Evolutionary conservation across 1,139 yeast species (phyloP).

Genomic region (Zygoascus hellenicus): DNA sequence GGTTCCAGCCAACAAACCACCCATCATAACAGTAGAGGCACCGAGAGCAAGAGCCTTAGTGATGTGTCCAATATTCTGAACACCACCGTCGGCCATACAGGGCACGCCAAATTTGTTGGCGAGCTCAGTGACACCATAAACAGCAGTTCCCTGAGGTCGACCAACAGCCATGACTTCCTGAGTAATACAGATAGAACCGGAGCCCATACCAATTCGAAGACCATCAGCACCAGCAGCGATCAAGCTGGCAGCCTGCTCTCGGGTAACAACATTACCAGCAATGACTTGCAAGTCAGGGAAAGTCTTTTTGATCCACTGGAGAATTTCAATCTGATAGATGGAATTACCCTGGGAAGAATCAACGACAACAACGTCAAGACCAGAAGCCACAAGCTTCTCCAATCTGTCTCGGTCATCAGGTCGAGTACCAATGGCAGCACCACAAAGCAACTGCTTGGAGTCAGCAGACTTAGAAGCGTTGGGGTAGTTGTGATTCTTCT

Average conservation of each 20-base stretch:
- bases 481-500: conserved; percentile 92
- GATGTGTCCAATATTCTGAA: conserved; percentile 97
- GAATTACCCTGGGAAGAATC: conserved; percentile 99
- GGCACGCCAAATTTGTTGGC: conserved; percentile 90
- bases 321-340: conserved; percentile 86
- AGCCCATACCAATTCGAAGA: conserved; percentile 99
- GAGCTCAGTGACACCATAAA: conserved; percentile 78
- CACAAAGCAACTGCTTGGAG: conserved; percentile 94
- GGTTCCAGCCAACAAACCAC: conserved; percentile 98
- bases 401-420: conserved; percentile 85
- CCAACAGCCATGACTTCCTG: conserved; percentile 99
- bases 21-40: conserved; percentile 99
- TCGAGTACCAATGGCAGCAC: conserved; percentile 97
- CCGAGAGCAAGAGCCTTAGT: conserved; percentile 96
- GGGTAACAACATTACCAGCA: conserved; percentile 98
- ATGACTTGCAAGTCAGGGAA: conserved; percentile 79
- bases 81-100: conserved; percentile 99
- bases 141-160: conserved; percentile 99
- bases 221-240: conserved; percentile 98
- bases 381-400: conserved; percentile 82
- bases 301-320: conserved; percentile 79
- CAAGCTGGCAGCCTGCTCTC: conserved; percentile 97
- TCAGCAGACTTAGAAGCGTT: conserved; percentile 87
- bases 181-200: conserved; percentile 97
- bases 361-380: conserved; percentile 90